Evolutionary conservation across 2,329 filamentous ascomycete genomes (phyloP).

Genomic region (Fusarium chaquense): DNA sequence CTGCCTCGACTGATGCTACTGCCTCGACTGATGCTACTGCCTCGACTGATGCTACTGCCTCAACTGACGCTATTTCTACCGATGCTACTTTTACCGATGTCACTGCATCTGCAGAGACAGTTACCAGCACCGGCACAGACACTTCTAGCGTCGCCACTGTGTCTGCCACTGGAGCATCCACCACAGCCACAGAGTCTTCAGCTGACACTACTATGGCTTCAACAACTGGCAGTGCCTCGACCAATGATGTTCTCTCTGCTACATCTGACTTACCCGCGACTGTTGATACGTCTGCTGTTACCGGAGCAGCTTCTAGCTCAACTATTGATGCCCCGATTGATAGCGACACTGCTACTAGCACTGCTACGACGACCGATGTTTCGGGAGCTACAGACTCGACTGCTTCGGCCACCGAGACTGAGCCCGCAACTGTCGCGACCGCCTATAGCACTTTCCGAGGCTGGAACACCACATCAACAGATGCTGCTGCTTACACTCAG

Average conservation of each 20-base stretch:
- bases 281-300: background rate
- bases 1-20: conserved; percentile 10
- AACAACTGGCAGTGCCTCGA: background rate
- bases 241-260: background rate
- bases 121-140: conserved; percentile 37
- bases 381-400: background rate
- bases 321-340: background rate
- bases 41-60: background rate
- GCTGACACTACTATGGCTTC: background rate
- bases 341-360: background rate
- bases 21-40: background rate
- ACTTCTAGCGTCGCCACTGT: conserved; percentile 18
- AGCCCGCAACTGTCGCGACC: conserved; percentile 11
- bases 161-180: background rate
- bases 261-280: background rate
- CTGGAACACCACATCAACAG: conserved; percentile 36
- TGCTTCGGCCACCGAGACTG: conserved; percentile 1
- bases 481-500: conserved; percentile 15
- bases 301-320: background rate
- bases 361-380: background rate
- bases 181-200: conserved; percentile 8
- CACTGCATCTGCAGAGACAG: conserved; percentile 20
- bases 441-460: conserved; percentile 34
- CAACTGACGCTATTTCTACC: background rate
- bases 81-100: background rate